Base-by-base conservation (phyloP, 345 rosid species). In the Firmiana major region DNA sequence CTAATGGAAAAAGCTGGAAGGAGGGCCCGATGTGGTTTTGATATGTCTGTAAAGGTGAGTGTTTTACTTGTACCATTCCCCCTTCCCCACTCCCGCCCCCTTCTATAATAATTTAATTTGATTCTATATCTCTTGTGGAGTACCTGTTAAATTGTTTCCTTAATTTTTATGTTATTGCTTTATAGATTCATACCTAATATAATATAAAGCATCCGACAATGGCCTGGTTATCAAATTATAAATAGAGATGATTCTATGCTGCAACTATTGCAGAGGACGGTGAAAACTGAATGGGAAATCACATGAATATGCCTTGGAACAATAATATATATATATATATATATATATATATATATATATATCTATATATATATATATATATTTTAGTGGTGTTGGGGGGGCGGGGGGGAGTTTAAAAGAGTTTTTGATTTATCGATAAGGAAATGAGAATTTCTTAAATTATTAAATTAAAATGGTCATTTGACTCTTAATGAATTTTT, bases 1-100 rank as follows among this genome's bases (percentile, higher is more conserved):
- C 43, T 26, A 36, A 71, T 9, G 72, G 57, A 49, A 55, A 60
- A 28, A 17, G 64, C 15, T 31, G 34, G 48, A 75, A 70, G 53
- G 71, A 71, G 71, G 78, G 16, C 38, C 81, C 31, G 5, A 42
- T 36, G 24, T 51, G 63, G 53, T 64, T 81, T 78, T 78, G 42
- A 55, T 70, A 76, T 81, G 75, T 81, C 77, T 79, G 71, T 78
- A 72, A 53, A 76, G 63, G 63, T 70, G 38, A 51, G 78, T 34
- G 63, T 54, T 63, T 58, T 63, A 21, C 13, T 54, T 78, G 79
- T 67, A 73, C 58, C 65, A 77, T 77, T 70, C 63, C 63, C 0
- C n/a, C 34, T 19, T 0, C 0, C 12, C 36, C n/a, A n/a, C n/a
- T n/a, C n/a, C 34, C 34, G 3, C 34, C 34, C 34, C 34, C 42